phyloP scores from a whole-genome alignment of 352 stramenopile genomes.

The Phytophthora tentaculata region DNA sequence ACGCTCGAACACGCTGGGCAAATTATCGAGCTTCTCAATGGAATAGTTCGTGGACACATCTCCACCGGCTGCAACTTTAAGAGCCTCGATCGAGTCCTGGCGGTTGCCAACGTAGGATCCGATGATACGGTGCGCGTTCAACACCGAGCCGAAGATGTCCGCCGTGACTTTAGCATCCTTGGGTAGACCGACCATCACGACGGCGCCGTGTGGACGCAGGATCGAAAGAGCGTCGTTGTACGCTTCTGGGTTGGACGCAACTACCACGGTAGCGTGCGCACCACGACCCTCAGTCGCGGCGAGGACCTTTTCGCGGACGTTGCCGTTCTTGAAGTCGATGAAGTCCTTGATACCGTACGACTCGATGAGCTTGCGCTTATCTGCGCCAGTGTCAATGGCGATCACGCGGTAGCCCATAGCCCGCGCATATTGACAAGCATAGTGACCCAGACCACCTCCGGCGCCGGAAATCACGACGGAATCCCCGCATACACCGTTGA shows the following conservation, averaged over 20 bases:
- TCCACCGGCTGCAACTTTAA: neutral
- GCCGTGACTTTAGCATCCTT: conserved; percentile 1
- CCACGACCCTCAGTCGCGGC: neutral
- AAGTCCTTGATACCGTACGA: conserved; percentile 4
- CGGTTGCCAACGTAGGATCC: conserved; percentile 1
- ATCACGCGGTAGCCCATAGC: conserved; percentile 1
- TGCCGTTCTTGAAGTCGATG: conserved; percentile 2
- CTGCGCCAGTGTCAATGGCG: neutral
- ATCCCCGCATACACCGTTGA: neutral
- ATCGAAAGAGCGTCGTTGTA: neutral
- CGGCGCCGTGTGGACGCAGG: neutral
- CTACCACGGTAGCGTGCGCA: neutral
- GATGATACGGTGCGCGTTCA: conserved; percentile 1
- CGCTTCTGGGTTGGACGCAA: neutral
- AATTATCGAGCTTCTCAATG: neutral
- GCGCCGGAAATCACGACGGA: neutral
- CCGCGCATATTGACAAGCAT: neutral
- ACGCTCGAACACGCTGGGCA: neutral
- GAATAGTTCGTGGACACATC: neutral
- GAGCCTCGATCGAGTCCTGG: conserved; percentile 2
- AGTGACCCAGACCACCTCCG: neutral
- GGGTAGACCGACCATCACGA: conserved; percentile 1
- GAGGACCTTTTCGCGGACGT: neutral
- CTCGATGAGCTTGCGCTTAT: neutral
- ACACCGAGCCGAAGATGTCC: neutral